These are phyloP conservation scores for Piper betle DNA, from an alignment of 164 flowering plant genomes.

Conservation along the genomic window DNA sequence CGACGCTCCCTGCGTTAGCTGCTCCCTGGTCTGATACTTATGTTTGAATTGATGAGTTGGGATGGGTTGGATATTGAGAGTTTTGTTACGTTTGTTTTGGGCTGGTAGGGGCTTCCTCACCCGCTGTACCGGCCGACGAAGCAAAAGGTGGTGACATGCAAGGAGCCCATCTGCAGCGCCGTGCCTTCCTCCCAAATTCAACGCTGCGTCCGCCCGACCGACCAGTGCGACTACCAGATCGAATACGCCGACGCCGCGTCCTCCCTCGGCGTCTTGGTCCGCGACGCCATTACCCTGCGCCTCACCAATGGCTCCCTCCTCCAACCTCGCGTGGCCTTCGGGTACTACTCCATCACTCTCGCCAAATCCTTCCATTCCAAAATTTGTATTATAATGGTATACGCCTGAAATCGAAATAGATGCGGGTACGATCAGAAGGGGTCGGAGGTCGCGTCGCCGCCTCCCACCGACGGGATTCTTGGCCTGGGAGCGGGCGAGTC, in stretches of 20 bases:
- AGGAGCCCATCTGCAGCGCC: constrained; percentile 55
- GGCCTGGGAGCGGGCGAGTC: constrained; percentile 76
- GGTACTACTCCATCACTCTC: constrained; percentile 22
- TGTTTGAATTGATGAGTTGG: no score
- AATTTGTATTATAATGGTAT: background rate
- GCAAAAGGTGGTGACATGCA: constrained; percentile 38
- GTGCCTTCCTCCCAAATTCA: constrained; percentile 26
- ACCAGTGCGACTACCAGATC: constrained; percentile 81
- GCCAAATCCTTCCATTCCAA: background rate
- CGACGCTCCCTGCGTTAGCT: constrained; percentile 80
- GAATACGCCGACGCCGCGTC: constrained; percentile 87
- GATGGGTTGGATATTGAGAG: no score
- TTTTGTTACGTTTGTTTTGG: no score
- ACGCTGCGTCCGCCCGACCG: constrained; percentile 35
- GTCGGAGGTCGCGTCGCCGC: constrained; percentile 25
- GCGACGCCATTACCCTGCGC: constrained; percentile 40
- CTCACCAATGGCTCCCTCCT: constrained; percentile 33
- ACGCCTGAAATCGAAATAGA: constrained; percentile 17
- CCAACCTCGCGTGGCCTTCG: constrained; percentile 46
- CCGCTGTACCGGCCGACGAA: constrained; percentile 56
- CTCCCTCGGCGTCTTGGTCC: constrained; percentile 69
- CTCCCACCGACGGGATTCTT: constrained; percentile 70
- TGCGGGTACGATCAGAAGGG: constrained; percentile 79
- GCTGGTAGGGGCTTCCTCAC: no score
- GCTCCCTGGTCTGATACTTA: constrained; percentile 31